Evolutionary conservation across 148 eudicot genomes (phyloP).

Genomic region (Chenopodium berlandieri): DNA sequence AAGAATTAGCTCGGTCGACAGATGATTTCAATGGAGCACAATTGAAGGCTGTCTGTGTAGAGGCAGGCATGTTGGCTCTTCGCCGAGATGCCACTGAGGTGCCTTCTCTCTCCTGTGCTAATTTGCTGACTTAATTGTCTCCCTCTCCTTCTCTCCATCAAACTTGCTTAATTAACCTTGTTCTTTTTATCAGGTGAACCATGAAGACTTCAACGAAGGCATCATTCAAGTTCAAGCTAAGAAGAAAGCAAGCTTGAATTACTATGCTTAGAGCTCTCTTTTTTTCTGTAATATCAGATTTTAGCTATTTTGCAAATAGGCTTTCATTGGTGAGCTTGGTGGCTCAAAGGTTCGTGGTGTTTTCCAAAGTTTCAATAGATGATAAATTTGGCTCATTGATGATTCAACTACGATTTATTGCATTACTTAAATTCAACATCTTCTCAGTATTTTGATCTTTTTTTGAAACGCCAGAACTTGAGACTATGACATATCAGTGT

Average conservation of each 20-base stretch:
- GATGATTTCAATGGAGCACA: constrained; percentile 98
- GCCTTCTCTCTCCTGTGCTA: neutral
- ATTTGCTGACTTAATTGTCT: neutral
- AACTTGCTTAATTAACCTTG: neutral
- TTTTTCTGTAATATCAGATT: no score
- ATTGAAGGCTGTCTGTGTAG: constrained; percentile 96
- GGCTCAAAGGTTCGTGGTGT: no score
- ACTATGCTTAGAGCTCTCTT: constrained; percentile 56
- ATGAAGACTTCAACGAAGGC: constrained; percentile 97
- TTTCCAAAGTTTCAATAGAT: no score
- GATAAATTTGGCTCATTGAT: no score
- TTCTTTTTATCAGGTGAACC: constrained; percentile 61
- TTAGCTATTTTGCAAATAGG: no score
- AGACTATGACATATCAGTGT: no score
- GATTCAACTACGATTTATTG: no score
- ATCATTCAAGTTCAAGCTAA: constrained; percentile 97
- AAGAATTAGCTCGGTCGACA: constrained; percentile 92
- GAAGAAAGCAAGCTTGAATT: constrained; percentile 94
- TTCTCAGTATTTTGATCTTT: no score
- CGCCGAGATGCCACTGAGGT: constrained; percentile 99
- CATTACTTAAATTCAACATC: no score
- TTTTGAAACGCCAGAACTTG: no score
- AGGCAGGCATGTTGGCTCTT: constrained; percentile 97
- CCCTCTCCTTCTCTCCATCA: neutral
- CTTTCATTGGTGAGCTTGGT: no score